phyloP scores from a whole-genome alignment of 2,329 filamentous ascomycete species.

The Cladosporium oxysporum region DNA sequence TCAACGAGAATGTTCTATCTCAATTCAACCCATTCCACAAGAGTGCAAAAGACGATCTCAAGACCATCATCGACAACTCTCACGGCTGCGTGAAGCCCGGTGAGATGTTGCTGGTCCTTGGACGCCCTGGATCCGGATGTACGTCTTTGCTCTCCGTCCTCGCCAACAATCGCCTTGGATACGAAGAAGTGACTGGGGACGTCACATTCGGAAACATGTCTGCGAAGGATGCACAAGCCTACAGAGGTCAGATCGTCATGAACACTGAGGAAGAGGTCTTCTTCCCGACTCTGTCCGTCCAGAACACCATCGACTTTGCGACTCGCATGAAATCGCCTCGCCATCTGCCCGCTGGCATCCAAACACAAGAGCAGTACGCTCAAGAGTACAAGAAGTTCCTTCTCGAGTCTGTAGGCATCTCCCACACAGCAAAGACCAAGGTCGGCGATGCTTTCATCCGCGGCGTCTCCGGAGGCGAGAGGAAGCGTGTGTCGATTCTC shows the following conservation, averaged over 20 bases:
- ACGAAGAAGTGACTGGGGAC: constrained; percentile 30
- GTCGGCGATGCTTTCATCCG: constrained; percentile 68
- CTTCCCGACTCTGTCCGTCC: constrained; percentile 59
- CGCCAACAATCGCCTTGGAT: constrained; percentile 56
- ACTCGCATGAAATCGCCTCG: constrained; percentile 54
- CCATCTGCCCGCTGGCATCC: constrained; percentile 37
- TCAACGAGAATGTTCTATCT: constrained; percentile 62
- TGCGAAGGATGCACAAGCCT: constrained; percentile 44
- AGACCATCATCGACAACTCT: constrained; percentile 61
- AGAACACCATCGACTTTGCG: constrained; percentile 58
- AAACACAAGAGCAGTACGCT: constrained; percentile 49
- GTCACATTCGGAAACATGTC: constrained; percentile 57
- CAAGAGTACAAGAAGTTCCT: constrained; percentile 55
- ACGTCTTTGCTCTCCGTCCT: constrained; percentile 70
- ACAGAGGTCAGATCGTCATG: constrained; percentile 49
- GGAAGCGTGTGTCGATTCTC: constrained; percentile 69
- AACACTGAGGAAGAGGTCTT: constrained; percentile 53
- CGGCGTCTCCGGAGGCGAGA: constrained; percentile 68
- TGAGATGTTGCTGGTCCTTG: constrained; percentile 41
- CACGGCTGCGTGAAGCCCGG: constrained; percentile 70
- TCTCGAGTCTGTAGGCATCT: constrained; percentile 58
- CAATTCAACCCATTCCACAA: constrained; percentile 53
- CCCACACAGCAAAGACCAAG: constrained; percentile 64
- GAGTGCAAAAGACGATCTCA: constrained; percentile 54
- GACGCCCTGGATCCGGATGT: constrained; percentile 57